Evolutionary conservation across 2,329 filamentous ascomycete species (phyloP).

Genomic region (Stachybotrys chartarum): DNA sequence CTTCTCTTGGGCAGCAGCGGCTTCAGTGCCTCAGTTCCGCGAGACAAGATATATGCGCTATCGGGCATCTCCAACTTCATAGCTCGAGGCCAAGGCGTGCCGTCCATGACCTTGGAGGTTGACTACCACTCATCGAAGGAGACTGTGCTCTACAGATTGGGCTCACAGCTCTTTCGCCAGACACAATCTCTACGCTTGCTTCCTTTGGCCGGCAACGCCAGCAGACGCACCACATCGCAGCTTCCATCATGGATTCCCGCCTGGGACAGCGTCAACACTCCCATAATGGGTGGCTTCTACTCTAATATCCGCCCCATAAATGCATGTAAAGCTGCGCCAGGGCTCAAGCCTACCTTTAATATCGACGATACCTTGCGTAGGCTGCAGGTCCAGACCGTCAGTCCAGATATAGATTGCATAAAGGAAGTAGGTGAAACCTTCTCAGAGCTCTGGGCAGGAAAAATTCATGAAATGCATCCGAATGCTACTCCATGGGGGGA

Average conservation of each 20-base stretch:
- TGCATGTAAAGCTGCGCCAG: neutral
- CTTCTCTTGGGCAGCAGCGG: constrained; percentile 11
- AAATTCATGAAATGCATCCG: constrained; percentile 8
- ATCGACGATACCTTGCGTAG: constrained; percentile 4
- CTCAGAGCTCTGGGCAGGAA: neutral
- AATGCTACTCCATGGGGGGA: constrained; percentile 13
- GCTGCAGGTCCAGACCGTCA: constrained; percentile 8
- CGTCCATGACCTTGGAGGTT: constrained; percentile 6
- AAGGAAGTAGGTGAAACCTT: constrained; percentile 2
- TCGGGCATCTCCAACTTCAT: constrained; percentile 15
- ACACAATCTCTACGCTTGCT: constrained; percentile 12
- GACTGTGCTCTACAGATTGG: constrained; percentile 8
- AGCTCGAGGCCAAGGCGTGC: constrained; percentile 2
- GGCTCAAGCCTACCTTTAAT: constrained; percentile 1
- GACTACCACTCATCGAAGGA: constrained; percentile 12
- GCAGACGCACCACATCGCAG: constrained; percentile 4
- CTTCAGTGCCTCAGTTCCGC: constrained; percentile 10
- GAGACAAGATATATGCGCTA: constrained; percentile 16
- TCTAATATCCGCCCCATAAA: neutral
- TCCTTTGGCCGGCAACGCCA: constrained; percentile 10
- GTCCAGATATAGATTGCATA: constrained; percentile 10
- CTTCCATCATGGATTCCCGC: constrained; percentile 13
- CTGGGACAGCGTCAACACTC: constrained; percentile 10
- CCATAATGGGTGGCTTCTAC: constrained; percentile 4
- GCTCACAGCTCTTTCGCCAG: constrained; percentile 6